Evolutionary conservation across 1,284 basidiomycete genomes (phyloP), one percentile per base, ranked within the genome.

Genomic region (Cyathus pygmaeus): DNA sequence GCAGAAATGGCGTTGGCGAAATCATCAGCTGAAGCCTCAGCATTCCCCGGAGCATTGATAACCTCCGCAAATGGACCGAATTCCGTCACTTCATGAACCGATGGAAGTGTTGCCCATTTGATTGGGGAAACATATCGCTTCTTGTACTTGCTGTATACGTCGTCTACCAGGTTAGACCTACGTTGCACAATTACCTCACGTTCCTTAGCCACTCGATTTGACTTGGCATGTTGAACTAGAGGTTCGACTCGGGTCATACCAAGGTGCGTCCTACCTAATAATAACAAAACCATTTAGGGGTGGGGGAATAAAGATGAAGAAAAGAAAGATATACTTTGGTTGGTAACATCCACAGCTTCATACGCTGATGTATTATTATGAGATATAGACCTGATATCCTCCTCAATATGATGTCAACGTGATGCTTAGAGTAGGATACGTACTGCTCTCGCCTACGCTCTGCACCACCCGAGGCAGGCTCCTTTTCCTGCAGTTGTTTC

Each of bases 41-140:
- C 55, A 15, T 63, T 65, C 2, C 29, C 30, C 5, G 63, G 53
- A 19, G 65, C 59, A 15, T 75, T 50, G 23, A 76, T 58, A 31
- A 74, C 27, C 1, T 52, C 47, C 17, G 60, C 44, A 56, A 79
- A 73, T 11, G 53, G 59, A 4, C 70, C 61, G 21, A 70, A 52
- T 10, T 61, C 24, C 19, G 36, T 52, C 24, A 71, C 55, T 21
- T 70, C 67, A 7, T 57, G 30, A 19, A 59, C 21, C 2, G 51
- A 47, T 5, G 78, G 77, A 31, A 74, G 67, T 31, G 66, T 70
- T n/a, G 59, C 42, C 68, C 74, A 75, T 58, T 9, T 7, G 15
- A 75, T 67, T 4, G 56, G 58, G 1, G 78, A 75, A 7, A 60
- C 55, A 4, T 77, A 57, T 0, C 64, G 62, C 17, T 63, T 64